Percentiles rank a stretch among this genome's conserved stretches.
Conservation (phyloP, 1,139 yeast genomes). For the Oligophagozyma castellii region DNA sequence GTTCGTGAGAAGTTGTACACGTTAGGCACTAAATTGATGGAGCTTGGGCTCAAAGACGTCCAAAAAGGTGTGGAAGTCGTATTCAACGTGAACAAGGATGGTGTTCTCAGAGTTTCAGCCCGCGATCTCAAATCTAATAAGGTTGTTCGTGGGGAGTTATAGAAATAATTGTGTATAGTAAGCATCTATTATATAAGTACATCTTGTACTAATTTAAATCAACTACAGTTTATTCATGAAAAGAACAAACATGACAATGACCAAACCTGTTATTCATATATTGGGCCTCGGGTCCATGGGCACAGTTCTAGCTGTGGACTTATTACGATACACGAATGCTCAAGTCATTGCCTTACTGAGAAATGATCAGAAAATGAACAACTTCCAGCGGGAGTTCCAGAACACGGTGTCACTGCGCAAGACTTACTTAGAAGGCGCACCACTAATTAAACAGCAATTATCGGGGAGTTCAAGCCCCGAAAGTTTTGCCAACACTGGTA, state of each 20-base stretch:
- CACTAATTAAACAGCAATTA: conserved; percentile 9
- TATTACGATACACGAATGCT: conserved; percentile 12
- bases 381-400: conserved; percentile 17
- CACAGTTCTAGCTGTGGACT: conserved; percentile 18
- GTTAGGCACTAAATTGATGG: conserved; percentile 67
- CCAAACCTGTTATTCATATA: conserved; percentile 15
- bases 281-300: conserved; percentile 26
- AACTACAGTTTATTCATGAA: neutral
- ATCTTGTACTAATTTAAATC: neutral
- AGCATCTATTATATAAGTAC: neutral
- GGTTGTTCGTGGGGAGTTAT: conserved; percentile 24
- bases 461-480: conserved; percentile 21
- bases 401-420: conserved; percentile 22
- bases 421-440: conserved; percentile 12
- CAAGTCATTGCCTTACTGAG: conserved; percentile 21
- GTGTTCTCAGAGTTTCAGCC: conserved; percentile 69
- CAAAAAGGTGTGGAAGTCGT: conserved; percentile 68
- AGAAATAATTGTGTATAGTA: conserved; percentile 2
- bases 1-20: conserved; percentile 58
- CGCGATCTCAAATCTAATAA: conserved; percentile 64
- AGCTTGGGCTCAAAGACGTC: conserved; percentile 62
- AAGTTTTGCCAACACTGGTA: conserved; percentile 9
- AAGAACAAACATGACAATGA: conserved; percentile 7
- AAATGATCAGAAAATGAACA: conserved; percentile 15
- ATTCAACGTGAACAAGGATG: conserved; percentile 75